Evolutionary conservation across 345 rosid species (phyloP).

Genomic region (Citrus hindsii): DNA sequence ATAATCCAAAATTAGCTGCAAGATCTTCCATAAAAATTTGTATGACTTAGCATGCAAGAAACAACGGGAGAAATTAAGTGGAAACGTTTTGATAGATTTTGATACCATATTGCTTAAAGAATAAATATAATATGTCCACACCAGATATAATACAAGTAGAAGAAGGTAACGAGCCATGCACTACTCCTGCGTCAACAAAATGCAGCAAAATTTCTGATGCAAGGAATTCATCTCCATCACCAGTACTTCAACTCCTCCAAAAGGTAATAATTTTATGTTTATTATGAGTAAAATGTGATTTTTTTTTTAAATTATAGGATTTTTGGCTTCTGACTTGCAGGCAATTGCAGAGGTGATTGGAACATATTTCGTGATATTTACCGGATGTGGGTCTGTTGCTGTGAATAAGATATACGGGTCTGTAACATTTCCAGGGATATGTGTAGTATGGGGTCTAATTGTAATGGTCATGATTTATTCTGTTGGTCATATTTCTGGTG

Average conservation of each 20-base stretch:
- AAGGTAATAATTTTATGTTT: not conserved
- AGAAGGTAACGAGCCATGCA: not conserved
- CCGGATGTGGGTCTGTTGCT: slow-evolving; percentile 71
- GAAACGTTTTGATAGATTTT: not conserved
- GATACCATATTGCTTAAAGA: not conserved
- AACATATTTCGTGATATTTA: slow-evolving; percentile 63
- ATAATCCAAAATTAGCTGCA: not conserved
- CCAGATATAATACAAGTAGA: not conserved
- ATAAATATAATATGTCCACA: not conserved
- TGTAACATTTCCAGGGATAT: slow-evolving; percentile 62
- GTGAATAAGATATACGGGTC: slow-evolving; percentile 59
- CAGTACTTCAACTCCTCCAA: slow-evolving; percentile 8
- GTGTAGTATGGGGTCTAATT: slow-evolving; percentile 61
- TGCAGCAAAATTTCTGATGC: not conserved
- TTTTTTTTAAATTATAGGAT: not conserved
- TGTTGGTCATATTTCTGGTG: slow-evolving; percentile 76
- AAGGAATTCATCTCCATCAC: not conserved
- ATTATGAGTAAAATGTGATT: too few relatives aligned
- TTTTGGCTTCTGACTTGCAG: slow-evolving; percentile 16
- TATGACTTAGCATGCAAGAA: not conserved
- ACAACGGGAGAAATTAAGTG: not conserved
- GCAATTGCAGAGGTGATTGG: slow-evolving; percentile 65
- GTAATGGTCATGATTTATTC: slow-evolving; percentile 75
- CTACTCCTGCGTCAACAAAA: too few relatives aligned
- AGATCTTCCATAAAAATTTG: not conserved